Evolutionary conservation across 2,329 filamentous ascomycete genomes (phyloP), one percentile per base, ranked within the genome.

Genomic region (Botrytis paeoniae): DNA sequence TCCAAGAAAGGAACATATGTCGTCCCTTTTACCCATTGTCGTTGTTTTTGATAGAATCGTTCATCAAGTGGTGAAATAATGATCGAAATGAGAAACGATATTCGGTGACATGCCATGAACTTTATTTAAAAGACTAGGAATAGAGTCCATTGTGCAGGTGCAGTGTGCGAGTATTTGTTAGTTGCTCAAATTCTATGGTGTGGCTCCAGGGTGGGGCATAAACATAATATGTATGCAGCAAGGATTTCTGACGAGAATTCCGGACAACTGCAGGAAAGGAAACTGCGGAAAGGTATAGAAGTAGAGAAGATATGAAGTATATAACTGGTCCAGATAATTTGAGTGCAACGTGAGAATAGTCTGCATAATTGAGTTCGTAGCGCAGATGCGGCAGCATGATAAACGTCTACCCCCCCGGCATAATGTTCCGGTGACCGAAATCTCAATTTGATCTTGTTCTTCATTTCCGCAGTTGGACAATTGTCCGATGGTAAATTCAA

Each of bases 1-100:
- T 5, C 73, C 73, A n/a, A 74, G 70, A 54, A 72, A 41, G 25
- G 69, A 72, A 48, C 69, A 72, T 25, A 74, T 43, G n/a, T 74
- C 71, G n/a, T 65, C 54, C 32, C 60, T 48, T 57, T 72, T 72
- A 29, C 48, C 65, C 65, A 68, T 68, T 29, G 48, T 68, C 48
- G 48, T n/a, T 41, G 37, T 12, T 16, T 41, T 41, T 29, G n/a
- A 41, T 22, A 18, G n/a, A 57, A 57, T 57, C 51, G 9, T 18
- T 68, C 37, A 68, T 68, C 48, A 57, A 37, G 54, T 41, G 37
- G 35, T 68, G 25, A 22, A 57, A 57, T 57, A 48, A 29, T 57
- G 22, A 25, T 57, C 37, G 20, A n/a, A 57, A 37, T 57, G 48
- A 68, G 48, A 25, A 57, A 68, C 10, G 39, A 43, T n/a, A 37